Conservation (phyloP, 768 basidiomycete genomes). For the Amanita molliuscula region DNA sequence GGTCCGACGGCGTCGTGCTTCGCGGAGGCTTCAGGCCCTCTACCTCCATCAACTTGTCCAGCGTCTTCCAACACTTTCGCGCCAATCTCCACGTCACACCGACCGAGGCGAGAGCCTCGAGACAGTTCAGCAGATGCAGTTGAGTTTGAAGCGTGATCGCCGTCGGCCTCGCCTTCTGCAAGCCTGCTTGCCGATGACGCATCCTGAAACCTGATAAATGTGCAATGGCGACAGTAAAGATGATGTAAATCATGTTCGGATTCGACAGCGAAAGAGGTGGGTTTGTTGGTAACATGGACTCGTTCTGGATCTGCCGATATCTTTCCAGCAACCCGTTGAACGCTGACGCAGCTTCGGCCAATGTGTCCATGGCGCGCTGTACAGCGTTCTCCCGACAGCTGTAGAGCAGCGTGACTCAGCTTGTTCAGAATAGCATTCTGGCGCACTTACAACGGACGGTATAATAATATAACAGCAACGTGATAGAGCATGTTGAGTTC, state of each 20-base stretch:
- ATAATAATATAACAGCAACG: constrained; percentile 17
- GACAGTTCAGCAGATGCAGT: constrained; percentile 17
- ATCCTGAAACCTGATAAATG: constrained; percentile 11
- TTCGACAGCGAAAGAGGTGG: constrained; percentile 11
- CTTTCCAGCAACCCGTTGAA: constrained; percentile 19
- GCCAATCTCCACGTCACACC: constrained; percentile 19
- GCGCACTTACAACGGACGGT: constrained; percentile 14
- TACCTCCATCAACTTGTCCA: constrained; percentile 17
- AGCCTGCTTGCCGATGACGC: constrained; percentile 8
- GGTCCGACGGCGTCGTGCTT: background rate
- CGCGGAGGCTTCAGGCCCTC: constrained; percentile 12
- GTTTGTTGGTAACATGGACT: background rate
- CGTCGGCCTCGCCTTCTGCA: background rate
- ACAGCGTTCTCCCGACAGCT: constrained; percentile 11
- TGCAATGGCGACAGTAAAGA: constrained; percentile 14
- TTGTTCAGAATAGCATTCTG: background rate
- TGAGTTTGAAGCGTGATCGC: constrained; percentile 17
- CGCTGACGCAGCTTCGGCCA: constrained; percentile 15
- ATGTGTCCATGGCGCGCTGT: constrained; percentile 11
- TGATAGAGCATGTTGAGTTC: constrained; percentile 21
- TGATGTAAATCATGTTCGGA: constrained; percentile 15
- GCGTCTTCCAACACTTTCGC: constrained; percentile 14
- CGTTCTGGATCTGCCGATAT: constrained; percentile 11
- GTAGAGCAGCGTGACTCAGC: constrained; percentile 1
- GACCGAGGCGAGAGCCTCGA: constrained; percentile 18